Percentiles rank a stretch among this genome's conserved stretches.
Evolutionary conservation across 495 filamentous ascomycete genomes (phyloP).

Genomic region (Xylaria intraflava): DNA sequence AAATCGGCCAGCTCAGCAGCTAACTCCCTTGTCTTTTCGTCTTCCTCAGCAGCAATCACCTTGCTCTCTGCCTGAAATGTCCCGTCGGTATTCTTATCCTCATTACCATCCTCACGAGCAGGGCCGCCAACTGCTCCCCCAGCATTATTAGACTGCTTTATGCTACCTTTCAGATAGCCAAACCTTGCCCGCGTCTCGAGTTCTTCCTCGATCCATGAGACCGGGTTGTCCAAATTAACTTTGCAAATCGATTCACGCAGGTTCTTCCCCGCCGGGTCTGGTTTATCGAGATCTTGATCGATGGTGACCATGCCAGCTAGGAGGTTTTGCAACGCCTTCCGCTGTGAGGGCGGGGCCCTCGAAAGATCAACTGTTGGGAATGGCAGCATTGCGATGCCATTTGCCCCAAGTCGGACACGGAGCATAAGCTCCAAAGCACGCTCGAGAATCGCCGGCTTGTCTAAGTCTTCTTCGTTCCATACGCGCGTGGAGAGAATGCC

Average conservation of each 20-base stretch:
- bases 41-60: too few species aligned
- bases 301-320: neutral
- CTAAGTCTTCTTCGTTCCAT: conserved; percentile 14
- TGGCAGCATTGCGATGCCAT: conserved; percentile 18
- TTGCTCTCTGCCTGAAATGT: too few species aligned
- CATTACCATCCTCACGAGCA: too few species aligned
- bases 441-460: conserved; percentile 16
- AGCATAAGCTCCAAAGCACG: conserved; percentile 22
- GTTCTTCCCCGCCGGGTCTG: neutral
- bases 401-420: conserved; percentile 17
- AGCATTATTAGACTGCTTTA: too few species aligned
- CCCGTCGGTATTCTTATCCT: too few species aligned
- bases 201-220: neutral
- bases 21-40: too few species aligned
- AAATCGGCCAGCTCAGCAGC: too few species aligned
- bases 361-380: conserved; percentile 18
- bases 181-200: neutral
- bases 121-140: too few species aligned
- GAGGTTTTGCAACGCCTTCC: neutral
- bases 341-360: neutral
- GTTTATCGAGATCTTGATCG: neutral
- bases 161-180: neutral
- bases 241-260: neutral
- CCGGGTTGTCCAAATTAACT: neutral
- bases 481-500: neutral